phyloP scores from a whole-genome alignment of 805 yeast genomes.

The Yamadazyma scolyti region DNA sequence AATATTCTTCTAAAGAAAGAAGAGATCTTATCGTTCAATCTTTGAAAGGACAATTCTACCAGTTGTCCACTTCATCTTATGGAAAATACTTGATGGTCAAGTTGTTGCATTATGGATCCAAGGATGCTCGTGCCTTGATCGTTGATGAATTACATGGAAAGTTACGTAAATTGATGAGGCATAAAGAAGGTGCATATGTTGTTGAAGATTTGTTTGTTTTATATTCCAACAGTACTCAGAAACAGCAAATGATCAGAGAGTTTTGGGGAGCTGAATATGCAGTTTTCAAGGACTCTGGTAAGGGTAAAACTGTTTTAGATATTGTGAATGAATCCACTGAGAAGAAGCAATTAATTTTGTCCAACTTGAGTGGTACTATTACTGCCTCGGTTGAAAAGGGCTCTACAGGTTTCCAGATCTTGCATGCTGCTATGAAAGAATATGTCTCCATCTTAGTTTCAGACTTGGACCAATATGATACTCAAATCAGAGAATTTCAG shows the following conservation, averaged over 20 bases:
- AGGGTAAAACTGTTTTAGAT: slow-evolving; percentile 59
- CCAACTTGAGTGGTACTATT: slow-evolving; percentile 77
- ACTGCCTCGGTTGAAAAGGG: slow-evolving; percentile 92
- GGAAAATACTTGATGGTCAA: slow-evolving; percentile 91
- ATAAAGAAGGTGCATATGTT: slow-evolving; percentile 96
- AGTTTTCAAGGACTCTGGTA: slow-evolving; percentile 74
- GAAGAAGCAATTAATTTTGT: slow-evolving; percentile 69
- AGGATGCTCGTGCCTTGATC: slow-evolving; percentile 69
- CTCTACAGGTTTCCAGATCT: slow-evolving; percentile 90
- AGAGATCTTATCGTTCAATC: slow-evolving; percentile 66
- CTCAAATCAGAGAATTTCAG: slow-evolving; percentile 74
- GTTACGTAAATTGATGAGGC: slow-evolving; percentile 88
- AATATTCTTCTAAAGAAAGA: slow-evolving; percentile 76
- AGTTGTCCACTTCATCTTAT: slow-evolving; percentile 85
- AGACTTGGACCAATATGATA: slow-evolving; percentile 36
- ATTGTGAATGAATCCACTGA: slow-evolving; percentile 67
- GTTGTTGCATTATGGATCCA: slow-evolving; percentile 87
- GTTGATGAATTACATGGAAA: slow-evolving; percentile 87
- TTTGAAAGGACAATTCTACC: slow-evolving; percentile 72
- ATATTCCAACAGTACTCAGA: slow-evolving; percentile 81
- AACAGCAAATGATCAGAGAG: slow-evolving; percentile 87
- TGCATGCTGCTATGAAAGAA: slow-evolving; percentile 95
- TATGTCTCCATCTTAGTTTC: slow-evolving; percentile 69
- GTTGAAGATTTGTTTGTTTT: slow-evolving; percentile 88
- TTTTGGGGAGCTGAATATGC: slow-evolving; percentile 97